These are phyloP conservation scores for Cladosporium colombiae DNA, from an alignment of 2,329 filamentous ascomycete genomes.

Conservation along the genomic window DNA sequence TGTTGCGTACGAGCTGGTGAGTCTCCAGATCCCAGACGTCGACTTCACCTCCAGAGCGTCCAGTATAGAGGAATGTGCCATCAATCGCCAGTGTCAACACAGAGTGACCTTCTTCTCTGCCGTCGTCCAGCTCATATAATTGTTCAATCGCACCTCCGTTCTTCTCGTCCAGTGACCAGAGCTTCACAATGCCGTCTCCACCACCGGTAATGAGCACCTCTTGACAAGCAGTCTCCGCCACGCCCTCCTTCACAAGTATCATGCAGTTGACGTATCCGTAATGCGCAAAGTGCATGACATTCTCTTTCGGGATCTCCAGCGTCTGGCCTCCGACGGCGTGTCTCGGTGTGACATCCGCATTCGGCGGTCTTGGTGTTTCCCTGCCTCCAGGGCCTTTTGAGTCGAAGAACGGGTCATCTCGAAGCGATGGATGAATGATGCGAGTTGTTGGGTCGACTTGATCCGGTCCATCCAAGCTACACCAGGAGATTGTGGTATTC, in stretches of 20 bases:
- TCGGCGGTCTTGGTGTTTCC: constrained; percentile 70
- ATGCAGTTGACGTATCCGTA: constrained; percentile 97
- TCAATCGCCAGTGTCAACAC: constrained; percentile 81
- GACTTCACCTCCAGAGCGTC: constrained; percentile 81
- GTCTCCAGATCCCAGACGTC: constrained; percentile 98
- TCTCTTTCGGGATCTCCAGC: constrained; percentile 77
- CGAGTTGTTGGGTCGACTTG: constrained; percentile 21
- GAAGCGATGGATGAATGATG: constrained; percentile 65
- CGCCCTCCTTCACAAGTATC: constrained; percentile 75
- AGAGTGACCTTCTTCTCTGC: constrained; percentile 57
- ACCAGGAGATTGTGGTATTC: constrained; percentile 95
- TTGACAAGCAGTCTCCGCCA: constrained; percentile 67
- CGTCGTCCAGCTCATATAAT: constrained; percentile 66
- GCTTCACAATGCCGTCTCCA: constrained; percentile 88
- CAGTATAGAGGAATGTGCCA: constrained; percentile 88
- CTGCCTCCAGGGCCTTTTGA: constrained; percentile 82
- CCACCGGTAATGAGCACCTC: constrained; percentile 89
- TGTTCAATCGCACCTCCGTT: constrained; percentile 65
- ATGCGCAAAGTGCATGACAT: constrained; percentile 87
- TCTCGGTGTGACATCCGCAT: constrained; percentile 50
- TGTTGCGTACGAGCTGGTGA: constrained; percentile 80
- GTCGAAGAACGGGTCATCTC: constrained; percentile 92
- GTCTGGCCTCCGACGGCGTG: constrained; percentile 62
- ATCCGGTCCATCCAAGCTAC: constrained; percentile 47
- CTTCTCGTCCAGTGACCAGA: constrained; percentile 76